These are phyloP conservation scores for Manihot esculenta DNA, from an alignment of 441 rosid genomes.

Conservation along the genomic window DNA sequence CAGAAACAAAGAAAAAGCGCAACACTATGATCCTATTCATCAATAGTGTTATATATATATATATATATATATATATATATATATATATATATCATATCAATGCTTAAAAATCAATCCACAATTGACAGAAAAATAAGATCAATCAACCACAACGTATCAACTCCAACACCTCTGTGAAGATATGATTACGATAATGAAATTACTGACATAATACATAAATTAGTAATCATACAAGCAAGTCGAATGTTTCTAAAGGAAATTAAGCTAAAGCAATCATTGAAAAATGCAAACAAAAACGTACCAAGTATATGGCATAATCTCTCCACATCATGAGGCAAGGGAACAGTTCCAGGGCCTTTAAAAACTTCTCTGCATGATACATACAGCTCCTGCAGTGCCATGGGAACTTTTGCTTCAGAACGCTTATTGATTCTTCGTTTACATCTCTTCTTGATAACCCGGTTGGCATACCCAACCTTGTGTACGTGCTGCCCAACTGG, in stretches of 20 bases:
- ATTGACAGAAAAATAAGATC: not conserved
- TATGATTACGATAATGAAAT: not conserved
- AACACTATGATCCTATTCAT: not conserved
- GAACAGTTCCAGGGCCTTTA: constrained; percentile 49
- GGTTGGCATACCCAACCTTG: constrained; percentile 36
- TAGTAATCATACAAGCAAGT: not conserved
- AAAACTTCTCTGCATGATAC: constrained; percentile 41
- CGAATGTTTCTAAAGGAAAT: not conserved
- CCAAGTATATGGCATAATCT: constrained; percentile 45
- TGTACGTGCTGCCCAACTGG: constrained; percentile 24
- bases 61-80: too few species aligned
- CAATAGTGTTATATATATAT: not conserved
- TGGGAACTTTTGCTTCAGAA: not conserved
- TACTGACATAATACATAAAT: not conserved
- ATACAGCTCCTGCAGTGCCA: constrained; percentile 40
- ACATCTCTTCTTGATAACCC: constrained; percentile 23
- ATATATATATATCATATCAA: not conserved
- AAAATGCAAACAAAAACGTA: constrained; percentile 17
- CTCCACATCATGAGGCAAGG: constrained; percentile 38
- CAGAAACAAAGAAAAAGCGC: not conserved
- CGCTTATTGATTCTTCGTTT: constrained; percentile 6
- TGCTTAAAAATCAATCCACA: not conserved
- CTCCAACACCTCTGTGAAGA: not conserved
- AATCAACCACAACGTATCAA: not conserved
- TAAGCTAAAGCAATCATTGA: not conserved